Conservation (phyloP, 306 rosid species). For the Dryas alaskensis region DNA sequence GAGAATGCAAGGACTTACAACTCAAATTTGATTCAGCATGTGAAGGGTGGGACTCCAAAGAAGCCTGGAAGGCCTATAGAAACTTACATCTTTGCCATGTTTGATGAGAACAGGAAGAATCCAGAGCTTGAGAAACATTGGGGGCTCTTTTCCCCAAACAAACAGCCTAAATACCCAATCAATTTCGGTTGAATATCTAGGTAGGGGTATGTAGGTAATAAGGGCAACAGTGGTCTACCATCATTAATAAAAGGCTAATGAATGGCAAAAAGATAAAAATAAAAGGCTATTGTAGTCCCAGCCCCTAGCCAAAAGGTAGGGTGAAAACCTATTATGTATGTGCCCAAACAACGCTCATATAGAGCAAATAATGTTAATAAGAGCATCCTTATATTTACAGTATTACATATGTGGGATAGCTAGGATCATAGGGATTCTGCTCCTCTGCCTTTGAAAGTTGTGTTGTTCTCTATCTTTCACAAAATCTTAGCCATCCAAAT, state of each 20-base stretch:
- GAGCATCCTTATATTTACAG: too few relatives aligned
- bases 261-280: too few relatives aligned
- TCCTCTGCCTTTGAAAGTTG: too few relatives aligned
- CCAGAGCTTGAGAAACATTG: slow-evolving; percentile 34
- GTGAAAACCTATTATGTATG: too few relatives aligned
- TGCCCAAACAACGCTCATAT: too few relatives aligned
- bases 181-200: slow-evolving; percentile 6
- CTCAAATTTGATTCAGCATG: slow-evolving; percentile 31
- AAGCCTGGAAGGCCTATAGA: slow-evolving; percentile 30
- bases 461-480: too few relatives aligned
- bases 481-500: too few relatives aligned
- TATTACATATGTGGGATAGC: too few relatives aligned
- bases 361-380: too few relatives aligned
- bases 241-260: background rate
- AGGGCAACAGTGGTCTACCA: background rate
- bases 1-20: slow-evolving; percentile 32
- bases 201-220: background rate
- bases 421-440: too few relatives aligned
- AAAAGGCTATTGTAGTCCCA: too few relatives aligned
- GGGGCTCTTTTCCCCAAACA: slow-evolving; percentile 38
- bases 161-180: slow-evolving; percentile 21
- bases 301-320: too few relatives aligned
- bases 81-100: slow-evolving; percentile 33
- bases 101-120: slow-evolving; percentile 29
- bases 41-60: slow-evolving; percentile 32